A percentile compares a stretch with the other conserved stretches of the same genome.
Conservation (phyloP, 1,284 basidiomycete species). For the Malassezia cuniculi region DNA sequence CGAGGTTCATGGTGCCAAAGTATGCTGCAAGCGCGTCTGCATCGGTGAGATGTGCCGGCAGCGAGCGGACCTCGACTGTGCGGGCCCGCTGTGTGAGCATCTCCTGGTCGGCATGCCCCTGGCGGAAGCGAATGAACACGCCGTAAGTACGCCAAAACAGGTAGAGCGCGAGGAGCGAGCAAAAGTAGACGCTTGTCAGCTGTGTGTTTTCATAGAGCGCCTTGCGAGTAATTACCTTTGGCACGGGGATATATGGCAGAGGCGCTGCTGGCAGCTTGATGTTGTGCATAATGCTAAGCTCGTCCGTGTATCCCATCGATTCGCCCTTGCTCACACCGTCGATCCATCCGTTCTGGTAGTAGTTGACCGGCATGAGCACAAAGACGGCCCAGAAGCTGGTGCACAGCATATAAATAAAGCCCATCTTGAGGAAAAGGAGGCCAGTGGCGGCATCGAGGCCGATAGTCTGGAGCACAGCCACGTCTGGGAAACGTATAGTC, state of each 20-base stretch:
- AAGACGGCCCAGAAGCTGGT: slow-evolving; percentile 55
- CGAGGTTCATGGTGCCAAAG: slow-evolving; percentile 56
- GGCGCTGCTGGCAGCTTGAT: slow-evolving; percentile 16
- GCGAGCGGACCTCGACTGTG: slow-evolving; percentile 72
- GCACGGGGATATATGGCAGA: slow-evolving; percentile 24
- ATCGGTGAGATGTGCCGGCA: slow-evolving; percentile 68
- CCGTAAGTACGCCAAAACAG: slow-evolving; percentile 79
- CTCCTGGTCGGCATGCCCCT: slow-evolving; percentile 45
- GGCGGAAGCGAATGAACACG: slow-evolving; percentile 76
- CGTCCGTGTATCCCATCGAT: slow-evolving; percentile 14
- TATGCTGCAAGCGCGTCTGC: slow-evolving; percentile 80
- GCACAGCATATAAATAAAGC: slow-evolving; percentile 70
- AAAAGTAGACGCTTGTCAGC: slow-evolving; percentile 80
- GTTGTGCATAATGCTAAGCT: slow-evolving; percentile 5
- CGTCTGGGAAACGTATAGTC: slow-evolving; percentile 76
- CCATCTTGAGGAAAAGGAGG: slow-evolving; percentile 86
- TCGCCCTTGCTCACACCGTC: slow-evolving; percentile 39
- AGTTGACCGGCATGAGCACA: slow-evolving; percentile 44
- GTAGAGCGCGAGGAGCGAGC: slow-evolving; percentile 70
- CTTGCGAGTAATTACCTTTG: slow-evolving; percentile 18
- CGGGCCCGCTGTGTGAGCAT: slow-evolving; percentile 50
- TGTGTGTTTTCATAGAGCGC: slow-evolving; percentile 54
- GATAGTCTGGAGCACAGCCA: slow-evolving; percentile 86
- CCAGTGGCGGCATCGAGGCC: slow-evolving; percentile 90
- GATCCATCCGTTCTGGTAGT: slow-evolving; percentile 37